A percentile compares a stretch with the other conserved stretches of the same genome.
phyloP scores from a whole-genome alignment of 2,329 filamentous ascomycete species.

The Colletotrichum sp. region DNA sequence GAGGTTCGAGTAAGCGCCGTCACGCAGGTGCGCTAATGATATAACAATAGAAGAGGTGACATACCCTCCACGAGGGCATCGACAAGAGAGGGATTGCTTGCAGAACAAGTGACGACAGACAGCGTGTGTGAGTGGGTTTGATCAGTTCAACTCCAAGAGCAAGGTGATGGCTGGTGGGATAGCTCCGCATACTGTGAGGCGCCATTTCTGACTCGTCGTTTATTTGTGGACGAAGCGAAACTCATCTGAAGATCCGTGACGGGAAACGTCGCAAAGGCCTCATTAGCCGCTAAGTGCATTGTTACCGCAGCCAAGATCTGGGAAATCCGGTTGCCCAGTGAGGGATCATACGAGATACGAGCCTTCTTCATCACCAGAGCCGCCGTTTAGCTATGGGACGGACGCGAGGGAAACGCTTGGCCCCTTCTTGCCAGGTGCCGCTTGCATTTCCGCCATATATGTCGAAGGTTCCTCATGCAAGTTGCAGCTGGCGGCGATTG shows the following conservation, averaged over 20 bases:
- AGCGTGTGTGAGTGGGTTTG: background rate
- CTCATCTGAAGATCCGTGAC: conserved; percentile 17
- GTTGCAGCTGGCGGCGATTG: background rate
- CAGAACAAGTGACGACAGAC: background rate
- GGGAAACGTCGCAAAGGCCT: conserved; percentile 7
- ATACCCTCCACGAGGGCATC: background rate
- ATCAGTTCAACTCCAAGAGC: background rate
- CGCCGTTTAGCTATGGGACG: background rate
- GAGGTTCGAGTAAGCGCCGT: background rate
- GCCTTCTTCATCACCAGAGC: background rate
- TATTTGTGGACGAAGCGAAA: conserved; percentile 15
- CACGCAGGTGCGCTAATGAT: background rate
- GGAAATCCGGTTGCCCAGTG: background rate
- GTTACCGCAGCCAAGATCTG: background rate
- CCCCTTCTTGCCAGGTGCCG: background rate
- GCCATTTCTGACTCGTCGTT: conserved; percentile 6
- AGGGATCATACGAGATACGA: background rate
- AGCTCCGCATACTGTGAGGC: background rate
- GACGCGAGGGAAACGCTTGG: background rate
- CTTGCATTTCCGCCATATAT: background rate
- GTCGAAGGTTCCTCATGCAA: background rate
- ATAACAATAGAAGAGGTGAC: background rate
- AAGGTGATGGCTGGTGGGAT: background rate
- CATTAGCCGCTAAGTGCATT: background rate
- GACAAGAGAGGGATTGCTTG: background rate